Percentiles rank a stretch among this genome's conserved stretches.
phyloP scores from a whole-genome alignment of 202 grass and related monocot genomes.

The Setaria italica region DNA sequence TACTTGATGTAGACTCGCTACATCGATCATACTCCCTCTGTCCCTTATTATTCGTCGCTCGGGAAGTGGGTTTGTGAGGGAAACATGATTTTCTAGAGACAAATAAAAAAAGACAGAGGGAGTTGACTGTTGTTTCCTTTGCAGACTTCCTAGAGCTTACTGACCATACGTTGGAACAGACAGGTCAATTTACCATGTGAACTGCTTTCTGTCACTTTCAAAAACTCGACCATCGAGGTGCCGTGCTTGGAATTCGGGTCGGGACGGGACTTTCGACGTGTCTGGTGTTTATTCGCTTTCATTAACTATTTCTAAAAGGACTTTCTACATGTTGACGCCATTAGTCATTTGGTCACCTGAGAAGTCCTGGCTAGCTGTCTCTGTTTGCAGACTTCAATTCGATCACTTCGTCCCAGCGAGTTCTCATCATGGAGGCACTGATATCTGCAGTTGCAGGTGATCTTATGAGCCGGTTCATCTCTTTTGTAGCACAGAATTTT shows the following conservation, averaged over 20 bases:
- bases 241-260: no score
- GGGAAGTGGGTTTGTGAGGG: no score
- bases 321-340: not conserved
- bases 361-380: not conserved
- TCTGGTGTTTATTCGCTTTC: not conserved
- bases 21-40: no score
- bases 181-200: not conserved
- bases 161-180: not conserved
- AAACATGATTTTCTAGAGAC: no score
- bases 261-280: no score
- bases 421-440: constrained; percentile 37
- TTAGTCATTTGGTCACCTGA: constrained; percentile 6
- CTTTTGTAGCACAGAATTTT: constrained; percentile 9
- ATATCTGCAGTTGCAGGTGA: constrained; percentile 32
- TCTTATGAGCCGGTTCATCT: constrained; percentile 44
- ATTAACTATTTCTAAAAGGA: not conserved
- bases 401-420: constrained; percentile 3
- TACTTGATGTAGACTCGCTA: no score
- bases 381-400: not conserved
- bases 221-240: no score
- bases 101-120: no score
- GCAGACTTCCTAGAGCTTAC: not conserved
- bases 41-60: no score
- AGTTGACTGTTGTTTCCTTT: not conserved
- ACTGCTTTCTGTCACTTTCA: not conserved